Conservation (phyloP, 169 alveolate species). For the Plasmodium adleri region DNA sequence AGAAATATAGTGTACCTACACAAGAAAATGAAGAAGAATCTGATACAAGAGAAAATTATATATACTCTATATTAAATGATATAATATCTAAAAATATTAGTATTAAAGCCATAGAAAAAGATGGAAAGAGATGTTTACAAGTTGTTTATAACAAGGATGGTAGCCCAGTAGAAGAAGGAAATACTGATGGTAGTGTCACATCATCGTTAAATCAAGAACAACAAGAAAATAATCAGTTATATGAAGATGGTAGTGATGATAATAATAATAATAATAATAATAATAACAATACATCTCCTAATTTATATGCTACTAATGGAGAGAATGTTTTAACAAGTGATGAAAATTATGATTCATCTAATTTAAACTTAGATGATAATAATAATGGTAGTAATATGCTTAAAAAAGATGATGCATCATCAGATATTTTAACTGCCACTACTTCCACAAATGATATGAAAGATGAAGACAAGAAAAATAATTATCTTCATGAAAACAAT, state of each 20-base stretch:
- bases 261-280: slow-evolving; percentile 22
- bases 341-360: not conserved
- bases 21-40: slow-evolving; percentile 80
- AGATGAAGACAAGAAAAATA: slow-evolving; percentile 33
- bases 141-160: slow-evolving; percentile 80
- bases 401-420: slow-evolving; percentile 32
- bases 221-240: too few relatives aligned
- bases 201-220: not conserved
- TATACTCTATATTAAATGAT: slow-evolving; percentile 80
- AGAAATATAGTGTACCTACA: slow-evolving; percentile 77
- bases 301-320: too few relatives aligned
- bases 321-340: not conserved
- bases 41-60: slow-evolving; percentile 78
- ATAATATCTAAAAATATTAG: slow-evolving; percentile 80
- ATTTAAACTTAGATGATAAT: not conserved
- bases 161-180: slow-evolving; percentile 66
- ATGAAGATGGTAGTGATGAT: slow-evolving; percentile 20
- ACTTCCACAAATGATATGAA: slow-evolving; percentile 16
- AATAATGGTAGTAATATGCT: slow-evolving; percentile 14
- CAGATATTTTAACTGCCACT: slow-evolving; percentile 17
- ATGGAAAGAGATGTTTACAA: slow-evolving; percentile 82
- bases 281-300: slow-evolving; percentile 17
- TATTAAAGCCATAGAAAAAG: slow-evolving; percentile 79
- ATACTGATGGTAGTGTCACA: slow-evolving; percentile 7
- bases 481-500: slow-evolving; percentile 14